phyloP scores from a whole-genome alignment of 257 asterid species.

The Jacaranda mimosifolia region DNA sequence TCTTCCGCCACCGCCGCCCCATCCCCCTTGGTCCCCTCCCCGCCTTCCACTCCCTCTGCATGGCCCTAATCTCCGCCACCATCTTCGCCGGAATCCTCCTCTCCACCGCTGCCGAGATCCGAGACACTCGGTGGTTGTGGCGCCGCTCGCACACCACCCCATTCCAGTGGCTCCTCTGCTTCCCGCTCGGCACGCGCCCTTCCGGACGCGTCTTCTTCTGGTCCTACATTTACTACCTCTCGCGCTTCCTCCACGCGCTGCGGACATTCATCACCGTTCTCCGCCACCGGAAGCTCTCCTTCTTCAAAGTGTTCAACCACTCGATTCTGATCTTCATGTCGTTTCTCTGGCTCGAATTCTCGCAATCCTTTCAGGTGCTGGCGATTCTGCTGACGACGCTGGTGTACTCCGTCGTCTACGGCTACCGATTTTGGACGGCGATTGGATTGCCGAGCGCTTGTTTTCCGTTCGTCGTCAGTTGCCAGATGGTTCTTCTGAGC shows the following conservation, averaged over 20 bases:
- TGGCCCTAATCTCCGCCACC: slow-evolving; percentile 71
- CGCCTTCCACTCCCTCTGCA: slow-evolving; percentile 70
- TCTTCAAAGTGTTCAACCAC: slow-evolving; percentile 62
- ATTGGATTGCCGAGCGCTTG: slow-evolving; percentile 77
- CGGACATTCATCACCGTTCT: slow-evolving; percentile 55
- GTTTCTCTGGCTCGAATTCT: slow-evolving; percentile 81
- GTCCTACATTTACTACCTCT: slow-evolving; percentile 77
- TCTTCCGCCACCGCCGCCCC: slow-evolving; percentile 58
- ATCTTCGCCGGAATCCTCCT: slow-evolving; percentile 72
- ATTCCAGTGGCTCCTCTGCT: slow-evolving; percentile 77
- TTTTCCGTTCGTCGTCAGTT: slow-evolving; percentile 67
- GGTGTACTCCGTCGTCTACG: slow-evolving; percentile 69
- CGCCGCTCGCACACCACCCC: slow-evolving; percentile 64
- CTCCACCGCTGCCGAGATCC: slow-evolving; percentile 78
- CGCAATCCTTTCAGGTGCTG: slow-evolving; percentile 77
- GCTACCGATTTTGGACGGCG: slow-evolving; percentile 88
- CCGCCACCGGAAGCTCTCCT: slow-evolving; percentile 52
- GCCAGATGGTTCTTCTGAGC: slow-evolving; percentile 65
- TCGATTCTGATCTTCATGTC: slow-evolving; percentile 71
- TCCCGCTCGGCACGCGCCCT: slow-evolving; percentile 85
- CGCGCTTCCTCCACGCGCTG: slow-evolving; percentile 71
- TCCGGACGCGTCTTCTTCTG: slow-evolving; percentile 88
- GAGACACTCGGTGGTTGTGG: slow-evolving; percentile 84
- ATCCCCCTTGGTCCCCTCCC: slow-evolving; percentile 76
- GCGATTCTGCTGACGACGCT: slow-evolving; percentile 67